Evolutionary conservation across 768 basidiomycete species (phyloP), one percentile per base, ranked within the genome.

Genomic region (Chlorophyllum brunneum): DNA sequence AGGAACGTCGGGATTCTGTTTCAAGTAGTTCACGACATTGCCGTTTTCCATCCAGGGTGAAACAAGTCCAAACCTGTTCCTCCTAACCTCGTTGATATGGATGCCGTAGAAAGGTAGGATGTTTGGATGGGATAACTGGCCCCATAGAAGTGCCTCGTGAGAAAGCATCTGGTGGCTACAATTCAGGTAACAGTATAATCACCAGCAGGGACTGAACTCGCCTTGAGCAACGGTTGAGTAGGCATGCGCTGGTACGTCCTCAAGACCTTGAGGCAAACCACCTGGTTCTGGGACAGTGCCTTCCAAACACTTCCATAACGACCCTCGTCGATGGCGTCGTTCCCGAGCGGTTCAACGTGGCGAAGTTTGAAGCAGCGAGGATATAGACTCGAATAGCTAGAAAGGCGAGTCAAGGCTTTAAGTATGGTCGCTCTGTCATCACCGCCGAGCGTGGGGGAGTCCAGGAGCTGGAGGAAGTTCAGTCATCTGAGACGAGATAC

Each of bases 221-320:
- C 67, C 63, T 64, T 66, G 18, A 65, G 29, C 26, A 62, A 47
- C 7, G 54, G 51, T 16, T 56, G 48, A 31, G 41, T 54, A 33
- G 59, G 59, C 20, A 62, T 63, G 15, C 36, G 56, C 53, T 62
- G 55, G 26, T 65, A 68, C 26, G 63, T 54, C 37, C 56, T 63
- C 16, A 67, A 49, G 2, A 65, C 45, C 47, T 69, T 69, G 40
- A 66, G 30, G 41, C 64, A 66, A 2, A 69, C 62, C 3, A 48
- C 20, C 33, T 58, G 57, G 10, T 56, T 59, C 1, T 58, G 56
- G 30, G 59, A 59, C n/a, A 39, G 5, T 2, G 62, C 65, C 48
- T 52, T 65, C 60, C 65, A 68, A 22, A 70, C 59, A 13, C 65
- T 65, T 2, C 65, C 61, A 51, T 65, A 70, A 23, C 60, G 55